A percentile compares a stretch with the other conserved stretches of the same genome.
phyloP scores from a whole-genome alignment of 73 alveolate genomes.

The Paramecium caudatum region DNA sequence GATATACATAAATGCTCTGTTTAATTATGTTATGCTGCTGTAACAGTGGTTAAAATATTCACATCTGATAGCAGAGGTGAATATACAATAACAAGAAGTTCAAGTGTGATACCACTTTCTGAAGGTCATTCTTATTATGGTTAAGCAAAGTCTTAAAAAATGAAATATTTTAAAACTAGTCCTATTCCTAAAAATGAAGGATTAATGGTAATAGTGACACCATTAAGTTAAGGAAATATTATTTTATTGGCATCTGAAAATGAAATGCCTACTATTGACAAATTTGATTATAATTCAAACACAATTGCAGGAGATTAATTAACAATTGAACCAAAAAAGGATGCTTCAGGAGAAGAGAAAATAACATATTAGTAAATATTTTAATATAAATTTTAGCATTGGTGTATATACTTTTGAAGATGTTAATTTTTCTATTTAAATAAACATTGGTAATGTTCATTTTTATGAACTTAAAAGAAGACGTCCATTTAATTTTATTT shows the following conservation, averaged over 20 bases:
- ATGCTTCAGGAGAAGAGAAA: neutral
- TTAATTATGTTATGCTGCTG: neutral
- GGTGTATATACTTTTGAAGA: constrained; percentile 14
- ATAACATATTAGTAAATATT: neutral
- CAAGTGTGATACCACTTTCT: neutral
- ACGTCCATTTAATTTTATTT: neutral
- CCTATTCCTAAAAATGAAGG: neutral
- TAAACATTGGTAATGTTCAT: neutral
- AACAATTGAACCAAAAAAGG: neutral
- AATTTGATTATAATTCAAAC: neutral
- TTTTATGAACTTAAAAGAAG: neutral
- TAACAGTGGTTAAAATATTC: neutral
- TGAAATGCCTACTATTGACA: constrained; percentile 8
- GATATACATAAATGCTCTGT: neutral
- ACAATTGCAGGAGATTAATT: constrained; percentile 10
- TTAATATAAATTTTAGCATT: neutral
- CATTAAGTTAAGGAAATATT: neutral
- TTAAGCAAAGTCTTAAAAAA: neutral
- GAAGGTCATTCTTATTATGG: neutral
- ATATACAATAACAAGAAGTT: neutral
- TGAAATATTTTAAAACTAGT: neutral
- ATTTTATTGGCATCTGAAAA: neutral
- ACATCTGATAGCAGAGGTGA: neutral
- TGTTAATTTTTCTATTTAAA: neutral
- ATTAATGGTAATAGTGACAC: constrained; percentile 11